These are phyloP conservation scores for Echinosophora koreensis DNA, from an alignment of 306 rosid species.

Conservation along the genomic window DNA sequence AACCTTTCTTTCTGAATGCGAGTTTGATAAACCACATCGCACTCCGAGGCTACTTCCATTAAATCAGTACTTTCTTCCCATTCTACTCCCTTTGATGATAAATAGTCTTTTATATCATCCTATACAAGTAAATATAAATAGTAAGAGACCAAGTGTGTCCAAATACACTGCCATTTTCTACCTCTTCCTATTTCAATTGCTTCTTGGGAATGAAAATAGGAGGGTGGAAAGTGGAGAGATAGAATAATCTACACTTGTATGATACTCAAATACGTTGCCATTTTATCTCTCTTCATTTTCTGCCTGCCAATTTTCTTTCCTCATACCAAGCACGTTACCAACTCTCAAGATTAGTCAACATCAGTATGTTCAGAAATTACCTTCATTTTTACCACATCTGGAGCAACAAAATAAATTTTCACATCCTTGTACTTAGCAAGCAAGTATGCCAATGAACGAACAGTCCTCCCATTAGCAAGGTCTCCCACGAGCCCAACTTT, in stretches of 20 bases:
- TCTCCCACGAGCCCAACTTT: conserved; percentile 90
- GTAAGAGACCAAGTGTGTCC: conserved; percentile 6
- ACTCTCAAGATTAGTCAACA: conserved; percentile 22
- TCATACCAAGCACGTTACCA: background rate
- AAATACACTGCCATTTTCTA: conserved; percentile 18
- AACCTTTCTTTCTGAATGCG: conserved; percentile 87
- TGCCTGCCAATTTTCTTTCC: background rate
- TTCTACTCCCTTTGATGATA: conserved; percentile 68
- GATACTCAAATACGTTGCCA: conserved; percentile 13
- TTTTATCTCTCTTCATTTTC: conserved; percentile 29
- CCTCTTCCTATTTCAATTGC: conserved; percentile 3
- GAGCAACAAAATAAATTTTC: conserved; percentile 79
- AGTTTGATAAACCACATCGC: conserved; percentile 94
- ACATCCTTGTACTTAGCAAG: conserved; percentile 81
- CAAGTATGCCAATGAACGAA: conserved; percentile 88
- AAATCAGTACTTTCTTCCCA: conserved; percentile 93
- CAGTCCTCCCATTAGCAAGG: conserved; percentile 92
- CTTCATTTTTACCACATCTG: conserved; percentile 89
- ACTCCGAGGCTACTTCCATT: conserved; percentile 81
- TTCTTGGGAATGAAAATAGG: conserved; percentile 20
- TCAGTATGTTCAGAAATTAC: conserved; percentile 48
- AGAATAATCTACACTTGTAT: background rate
- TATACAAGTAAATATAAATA: conserved; percentile 44
- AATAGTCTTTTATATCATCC: conserved; percentile 88
- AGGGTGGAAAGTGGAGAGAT: conserved; percentile 7